These are phyloP conservation scores for Microthyrium microscopicum DNA, from an alignment of 2,329 filamentous ascomycete genomes.

Conservation along the genomic window DNA sequence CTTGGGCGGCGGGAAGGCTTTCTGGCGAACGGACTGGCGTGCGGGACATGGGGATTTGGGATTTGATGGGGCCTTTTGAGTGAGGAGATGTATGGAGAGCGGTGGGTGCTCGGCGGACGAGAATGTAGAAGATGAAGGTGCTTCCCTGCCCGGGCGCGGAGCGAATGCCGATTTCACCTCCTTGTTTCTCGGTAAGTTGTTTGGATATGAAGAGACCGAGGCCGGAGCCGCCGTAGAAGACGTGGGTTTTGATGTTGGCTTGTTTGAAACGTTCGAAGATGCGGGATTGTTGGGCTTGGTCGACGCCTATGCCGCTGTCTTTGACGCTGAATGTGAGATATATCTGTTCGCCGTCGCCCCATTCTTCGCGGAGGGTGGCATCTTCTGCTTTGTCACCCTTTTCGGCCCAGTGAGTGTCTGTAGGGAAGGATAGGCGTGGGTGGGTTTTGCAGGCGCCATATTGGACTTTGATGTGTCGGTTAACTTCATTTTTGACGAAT, in stretches of 20 bases:
- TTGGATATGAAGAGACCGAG: constrained; percentile 51
- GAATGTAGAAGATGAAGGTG: constrained; percentile 52
- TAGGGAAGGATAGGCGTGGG: neutral
- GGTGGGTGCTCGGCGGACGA: constrained; percentile 13
- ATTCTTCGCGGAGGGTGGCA: constrained; percentile 17
- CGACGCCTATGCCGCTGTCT: no score
- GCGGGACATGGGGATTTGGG: no score
- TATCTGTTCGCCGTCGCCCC: neutral
- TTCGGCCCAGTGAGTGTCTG: neutral
- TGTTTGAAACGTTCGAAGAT: neutral
- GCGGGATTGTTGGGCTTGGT: no score
- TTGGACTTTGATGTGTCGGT: neutral
- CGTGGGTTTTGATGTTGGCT: neutral
- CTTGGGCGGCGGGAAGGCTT: no score
- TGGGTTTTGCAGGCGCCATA: constrained; percentile 2
- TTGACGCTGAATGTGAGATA: no score
- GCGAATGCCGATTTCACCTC: constrained; percentile 51
- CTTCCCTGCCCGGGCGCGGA: constrained; percentile 42
- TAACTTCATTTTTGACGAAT: constrained; percentile 2
- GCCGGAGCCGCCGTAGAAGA: constrained; percentile 31
- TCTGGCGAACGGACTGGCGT: no score
- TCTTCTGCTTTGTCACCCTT: neutral
- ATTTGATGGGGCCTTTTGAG: no score
- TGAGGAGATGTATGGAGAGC: no score
- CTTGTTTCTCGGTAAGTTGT: constrained; percentile 51